Conservation (phyloP, 1,139 yeast genomes). For the Lodderomyces theae region DNA sequence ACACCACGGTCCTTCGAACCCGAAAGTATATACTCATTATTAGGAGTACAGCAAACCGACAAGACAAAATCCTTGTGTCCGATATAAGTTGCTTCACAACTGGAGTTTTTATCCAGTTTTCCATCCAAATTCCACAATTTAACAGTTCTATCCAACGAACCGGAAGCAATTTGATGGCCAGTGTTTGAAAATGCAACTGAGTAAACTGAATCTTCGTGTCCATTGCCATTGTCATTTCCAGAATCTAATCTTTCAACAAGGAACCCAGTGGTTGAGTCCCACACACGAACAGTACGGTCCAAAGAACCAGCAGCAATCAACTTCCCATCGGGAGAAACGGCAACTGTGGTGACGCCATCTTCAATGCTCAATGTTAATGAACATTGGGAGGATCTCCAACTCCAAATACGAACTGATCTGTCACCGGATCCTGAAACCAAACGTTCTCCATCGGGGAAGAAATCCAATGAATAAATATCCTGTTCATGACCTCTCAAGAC, state of each 20-base stretch:
- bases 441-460: slow-evolving; percentile 92
- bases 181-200: slow-evolving; percentile 91
- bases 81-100: slow-evolving; percentile 87
- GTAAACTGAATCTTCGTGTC: slow-evolving; percentile 95
- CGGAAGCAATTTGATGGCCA: slow-evolving; percentile 91
- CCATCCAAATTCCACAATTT: slow-evolving; percentile 88
- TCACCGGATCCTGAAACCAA: slow-evolving; percentile 97
- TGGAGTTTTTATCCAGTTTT: slow-evolving; percentile 54
- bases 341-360: slow-evolving; percentile 98
- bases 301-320: slow-evolving; percentile 95
- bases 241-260: slow-evolving; percentile 91
- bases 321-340: slow-evolving; percentile 93
- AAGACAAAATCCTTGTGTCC: slow-evolving; percentile 97
- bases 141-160: slow-evolving; percentile 93
- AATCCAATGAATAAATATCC: slow-evolving; percentile 93
- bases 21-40: slow-evolving; percentile 84
- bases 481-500: slow-evolving; percentile 94
- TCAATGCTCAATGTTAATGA: slow-evolving; percentile 86
- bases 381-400: slow-evolving; percentile 86
- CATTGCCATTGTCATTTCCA: slow-evolving; percentile 82
- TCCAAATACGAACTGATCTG: slow-evolving; percentile 96
- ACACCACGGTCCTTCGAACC: slow-evolving; percentile 98
- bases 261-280: slow-evolving; percentile 95
- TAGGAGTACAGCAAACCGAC: slow-evolving; percentile 92
- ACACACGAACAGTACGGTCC: slow-evolving; percentile 92